These are phyloP conservation scores for Dendrocalamus sinicus DNA, from an alignment of 176 grass and related monocot species.

Conservation along the genomic window DNA sequence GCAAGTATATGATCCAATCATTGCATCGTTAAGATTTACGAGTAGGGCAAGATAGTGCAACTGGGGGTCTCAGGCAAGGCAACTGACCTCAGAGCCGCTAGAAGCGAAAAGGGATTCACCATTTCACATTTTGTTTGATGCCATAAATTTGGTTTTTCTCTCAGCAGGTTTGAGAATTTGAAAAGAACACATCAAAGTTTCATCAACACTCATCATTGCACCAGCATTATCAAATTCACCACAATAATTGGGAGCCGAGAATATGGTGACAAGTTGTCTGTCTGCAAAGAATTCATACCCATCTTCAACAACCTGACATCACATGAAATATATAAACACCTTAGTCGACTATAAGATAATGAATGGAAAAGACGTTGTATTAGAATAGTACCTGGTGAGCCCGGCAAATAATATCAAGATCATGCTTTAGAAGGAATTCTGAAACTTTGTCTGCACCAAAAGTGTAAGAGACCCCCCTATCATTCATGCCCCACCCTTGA, in stretches of 20 bases:
- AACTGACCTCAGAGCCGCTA: conserved; percentile 54
- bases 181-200: conserved; percentile 94
- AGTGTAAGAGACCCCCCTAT: conserved; percentile 89
- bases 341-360: conserved; percentile 23
- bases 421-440: conserved; percentile 75
- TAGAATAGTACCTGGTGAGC: conserved; percentile 74
- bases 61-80: not conserved
- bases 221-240: conserved; percentile 96
- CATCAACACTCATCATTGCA: conserved; percentile 97
- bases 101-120: conserved; percentile 28
- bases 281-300: conserved; percentile 97
- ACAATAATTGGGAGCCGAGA: conserved; percentile 94
- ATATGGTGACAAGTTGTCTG: conserved; percentile 89
- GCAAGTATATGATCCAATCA: conserved; percentile 7
- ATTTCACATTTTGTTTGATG: conserved; percentile 82
- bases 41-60: conserved; percentile 11
- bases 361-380: not conserved
- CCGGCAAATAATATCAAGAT: conserved; percentile 86
- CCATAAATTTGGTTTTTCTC: conserved; percentile 72
- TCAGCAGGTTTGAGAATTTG: conserved; percentile 98
- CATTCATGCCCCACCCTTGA: conserved; percentile 92
- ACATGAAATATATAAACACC: conserved; percentile 39
- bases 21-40: not conserved
- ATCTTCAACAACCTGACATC: conserved; percentile 89
- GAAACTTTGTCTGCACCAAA: conserved; percentile 85